These are phyloP conservation scores for Hamamelis virginiana DNA, from an alignment of 164 flowering plant genomes.

Conservation along the genomic window DNA sequence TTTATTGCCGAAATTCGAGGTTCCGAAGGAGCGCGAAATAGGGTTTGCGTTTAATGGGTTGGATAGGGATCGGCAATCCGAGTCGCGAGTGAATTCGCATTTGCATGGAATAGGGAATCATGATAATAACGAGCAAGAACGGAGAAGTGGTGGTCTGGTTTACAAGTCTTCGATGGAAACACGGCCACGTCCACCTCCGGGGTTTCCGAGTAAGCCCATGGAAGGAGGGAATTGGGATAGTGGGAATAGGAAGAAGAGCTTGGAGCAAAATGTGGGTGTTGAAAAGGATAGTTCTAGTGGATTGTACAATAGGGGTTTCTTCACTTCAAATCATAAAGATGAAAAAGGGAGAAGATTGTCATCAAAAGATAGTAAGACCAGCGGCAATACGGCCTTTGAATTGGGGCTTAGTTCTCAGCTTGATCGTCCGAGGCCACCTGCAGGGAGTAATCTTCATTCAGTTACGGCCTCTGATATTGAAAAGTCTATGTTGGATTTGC, in stretches of 20 bases:
- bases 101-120: slow-evolving; percentile 2
- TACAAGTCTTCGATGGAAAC: background rate
- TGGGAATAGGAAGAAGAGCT: slow-evolving; percentile 16
- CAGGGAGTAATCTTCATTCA: slow-evolving; percentile 59
- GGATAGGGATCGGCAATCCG: slow-evolving; percentile 21
- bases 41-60: slow-evolving; percentile 18
- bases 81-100: slow-evolving; percentile 13
- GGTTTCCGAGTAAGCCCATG: slow-evolving; percentile 37
- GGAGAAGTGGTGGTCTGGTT: slow-evolving; percentile 20
- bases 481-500: slow-evolving; percentile 37
- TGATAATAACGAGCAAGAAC: slow-evolving; percentile 13
- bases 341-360: slow-evolving; percentile 12
- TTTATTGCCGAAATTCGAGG: background rate
- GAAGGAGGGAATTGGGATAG: slow-evolving; percentile 31
- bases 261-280: slow-evolving; percentile 28
- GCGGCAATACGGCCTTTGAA: slow-evolving; percentile 6
- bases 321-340: slow-evolving; percentile 5
- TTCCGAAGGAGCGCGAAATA: slow-evolving; percentile 15
- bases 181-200: slow-evolving; percentile 31
- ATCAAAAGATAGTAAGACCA: background rate
- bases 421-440: slow-evolving; percentile 58
- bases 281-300: slow-evolving; percentile 18
- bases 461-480: slow-evolving; percentile 46
- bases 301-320: slow-evolving; percentile 10
- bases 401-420: slow-evolving; percentile 45